These are phyloP conservation scores for Cyberlindnera bimundalis DNA, from an alignment of 805 yeast genomes.

Conservation along the genomic window DNA sequence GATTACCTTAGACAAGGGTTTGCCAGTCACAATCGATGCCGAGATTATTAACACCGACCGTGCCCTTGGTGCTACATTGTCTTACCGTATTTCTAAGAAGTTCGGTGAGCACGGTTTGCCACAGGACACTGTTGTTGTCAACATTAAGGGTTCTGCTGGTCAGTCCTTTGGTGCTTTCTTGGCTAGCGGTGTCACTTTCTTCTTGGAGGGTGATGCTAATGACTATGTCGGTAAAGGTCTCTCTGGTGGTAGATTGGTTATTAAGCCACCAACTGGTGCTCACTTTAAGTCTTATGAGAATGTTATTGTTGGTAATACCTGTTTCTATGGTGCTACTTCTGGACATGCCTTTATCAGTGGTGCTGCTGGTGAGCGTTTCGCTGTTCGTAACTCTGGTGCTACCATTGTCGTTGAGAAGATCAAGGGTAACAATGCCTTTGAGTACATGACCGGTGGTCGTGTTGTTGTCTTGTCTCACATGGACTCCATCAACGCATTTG, in stretches of 20 bases:
- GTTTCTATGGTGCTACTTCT: conserved; percentile 96
- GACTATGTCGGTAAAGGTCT: conserved; percentile 98
- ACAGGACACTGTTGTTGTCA: conserved; percentile 92
- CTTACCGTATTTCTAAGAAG: conserved; percentile 88
- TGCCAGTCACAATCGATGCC: conserved; percentile 92
- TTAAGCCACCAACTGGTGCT: conserved; percentile 86
- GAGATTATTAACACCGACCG: conserved; percentile 95
- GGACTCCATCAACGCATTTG: conserved; percentile 82
- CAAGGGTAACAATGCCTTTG: conserved; percentile 98
- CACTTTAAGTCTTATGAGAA: conserved; percentile 92
- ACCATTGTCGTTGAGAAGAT: conserved; percentile 91
- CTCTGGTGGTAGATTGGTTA: conserved; percentile 90
- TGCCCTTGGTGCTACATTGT: conserved; percentile 90
- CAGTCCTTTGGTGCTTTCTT: conserved; percentile 98
- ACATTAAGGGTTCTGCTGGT: conserved; percentile 91
- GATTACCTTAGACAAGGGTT: conserved; percentile 90
- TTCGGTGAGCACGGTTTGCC: conserved; percentile 95
- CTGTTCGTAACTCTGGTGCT: conserved; percentile 98
- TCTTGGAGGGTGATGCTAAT: conserved; percentile 95
- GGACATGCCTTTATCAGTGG: conserved; percentile 94
- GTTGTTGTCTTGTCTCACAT: conserved; percentile 89
- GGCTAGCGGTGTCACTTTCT: conserved; percentile 93
- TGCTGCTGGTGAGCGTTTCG: conserved; percentile 97
- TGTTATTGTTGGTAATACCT: conserved; percentile 94
- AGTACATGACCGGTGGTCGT: conserved; percentile 99